Conservation (phyloP, 108 stramenopile genomes). For the Bacterosira constricta region DNA sequence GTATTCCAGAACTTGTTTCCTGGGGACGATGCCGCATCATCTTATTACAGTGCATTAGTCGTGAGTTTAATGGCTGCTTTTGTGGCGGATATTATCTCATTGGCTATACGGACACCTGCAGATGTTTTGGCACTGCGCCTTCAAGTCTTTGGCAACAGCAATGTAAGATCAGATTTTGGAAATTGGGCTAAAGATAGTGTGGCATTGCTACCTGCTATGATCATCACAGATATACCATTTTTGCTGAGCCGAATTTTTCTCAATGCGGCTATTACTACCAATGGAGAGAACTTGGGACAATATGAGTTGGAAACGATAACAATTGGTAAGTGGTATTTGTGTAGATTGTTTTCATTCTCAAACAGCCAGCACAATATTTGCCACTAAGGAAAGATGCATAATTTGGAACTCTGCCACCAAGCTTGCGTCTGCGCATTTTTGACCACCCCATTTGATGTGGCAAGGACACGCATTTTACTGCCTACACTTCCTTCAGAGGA, state of each 20-base stretch:
- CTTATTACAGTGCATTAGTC: constrained; percentile 35
- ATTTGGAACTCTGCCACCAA: no score
- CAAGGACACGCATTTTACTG: constrained; percentile 73
- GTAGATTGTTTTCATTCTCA: no score
- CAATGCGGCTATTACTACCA: constrained; percentile 63
- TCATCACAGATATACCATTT: constrained; percentile 61
- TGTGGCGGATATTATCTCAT: constrained; percentile 70
- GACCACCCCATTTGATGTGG: constrained; percentile 91
- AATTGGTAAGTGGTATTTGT: constrained; percentile 16
- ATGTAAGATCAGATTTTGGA: constrained; percentile 55
- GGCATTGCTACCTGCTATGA: constrained; percentile 63
- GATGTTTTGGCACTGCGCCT: constrained; percentile 71
- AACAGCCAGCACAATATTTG: no score
- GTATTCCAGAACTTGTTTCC: background rate
- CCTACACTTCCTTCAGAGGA: constrained; percentile 53
- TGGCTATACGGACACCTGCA: constrained; percentile 75
- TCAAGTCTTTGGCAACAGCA: constrained; percentile 54
- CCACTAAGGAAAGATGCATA: no score
- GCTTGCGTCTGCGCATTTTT: constrained; percentile 72
- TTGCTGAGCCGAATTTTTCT: constrained; percentile 68
- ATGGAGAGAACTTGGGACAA: constrained; percentile 60
- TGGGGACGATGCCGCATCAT: constrained; percentile 3
- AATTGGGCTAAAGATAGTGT: constrained; percentile 74
- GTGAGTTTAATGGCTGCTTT: constrained; percentile 51
- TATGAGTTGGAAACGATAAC: constrained; percentile 67